Base-by-base conservation (phyloP, 768 basidiomycete species). In the Trametes cubensis region DNA sequence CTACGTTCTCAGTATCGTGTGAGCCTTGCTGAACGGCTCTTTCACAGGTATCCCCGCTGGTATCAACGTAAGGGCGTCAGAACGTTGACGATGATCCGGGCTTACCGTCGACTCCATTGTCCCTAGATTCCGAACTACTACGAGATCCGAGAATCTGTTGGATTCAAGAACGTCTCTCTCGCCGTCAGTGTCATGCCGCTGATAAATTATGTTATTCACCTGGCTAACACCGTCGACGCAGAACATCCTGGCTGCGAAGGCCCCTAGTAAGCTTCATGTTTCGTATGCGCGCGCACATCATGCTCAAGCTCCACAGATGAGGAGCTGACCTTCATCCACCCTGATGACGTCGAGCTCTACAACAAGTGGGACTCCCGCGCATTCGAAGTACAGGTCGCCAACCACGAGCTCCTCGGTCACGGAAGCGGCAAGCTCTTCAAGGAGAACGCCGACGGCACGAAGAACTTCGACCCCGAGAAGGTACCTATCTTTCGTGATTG, bases 161-260 rank as follows among this genome's bases (percentile, higher is more conserved):
- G 94, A 0, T 95, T 94, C 77, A 95, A 95, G 78, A 95, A 95
- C 67, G 93, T 95, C 41, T 91, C 89, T 0, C 81, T 94, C 26
- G 85, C 88, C 1, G 89, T 89, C 73, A 63, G 87, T 73, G n/a
- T 40, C 18, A 44, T n/a, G 13, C 30, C 25, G 20, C 8, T 17
- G 28, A 4, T 20, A 30, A 30, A 39, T 39, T 14, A 50, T 34
- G 39, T 41, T 28, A 40, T 8, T 38, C 10, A 40, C 26, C 6
- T 25, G 42, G 26, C 14, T 23, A 5, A 46, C n/a, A 4, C 10
- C 23, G 30, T 20, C 38, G 18, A 40, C 20, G 10, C 66, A 91
- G 84, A 94, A 94, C 74, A 86, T 94, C 55, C 83, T 94, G 39
- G 84, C 90, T 13, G 93, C 93, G n/a, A 94, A 94, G 74, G 87